Percentiles rank a stretch among this genome's conserved stretches.
These are phyloP conservation scores for Kernera saxatilis DNA, from an alignment of 345 rosid species.

Conservation along the genomic window DNA sequence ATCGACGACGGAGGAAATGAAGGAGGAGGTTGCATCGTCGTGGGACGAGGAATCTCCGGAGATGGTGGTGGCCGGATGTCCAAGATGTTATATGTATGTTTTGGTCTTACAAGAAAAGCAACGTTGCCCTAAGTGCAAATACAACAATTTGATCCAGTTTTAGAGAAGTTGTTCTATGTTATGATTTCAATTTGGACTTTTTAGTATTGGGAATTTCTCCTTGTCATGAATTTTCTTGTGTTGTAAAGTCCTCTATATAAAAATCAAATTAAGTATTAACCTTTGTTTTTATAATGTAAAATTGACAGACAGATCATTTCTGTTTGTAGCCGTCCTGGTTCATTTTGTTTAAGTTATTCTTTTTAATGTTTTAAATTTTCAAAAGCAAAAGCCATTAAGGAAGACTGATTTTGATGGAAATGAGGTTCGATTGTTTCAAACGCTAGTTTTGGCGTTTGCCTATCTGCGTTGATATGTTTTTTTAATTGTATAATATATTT, in stretches of 20 bases:
- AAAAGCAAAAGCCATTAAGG: neutral
- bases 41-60: neutral
- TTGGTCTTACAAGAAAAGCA: neutral
- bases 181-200: slow-evolving; percentile 3
- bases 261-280: neutral
- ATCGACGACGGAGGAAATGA: slow-evolving; percentile 20
- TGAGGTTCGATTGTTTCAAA: neutral
- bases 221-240: neutral
- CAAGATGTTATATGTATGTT: slow-evolving; percentile 4
- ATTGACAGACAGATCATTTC: neutral
- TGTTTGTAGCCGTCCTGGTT: slow-evolving; percentile 3
- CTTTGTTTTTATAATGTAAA: neutral
- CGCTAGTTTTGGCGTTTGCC: neutral
- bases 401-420: neutral
- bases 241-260: neutral
- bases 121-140: slow-evolving; percentile 18
- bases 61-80: slow-evolving; percentile 17
- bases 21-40: slow-evolving; percentile 30
- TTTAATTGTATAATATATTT: neutral
- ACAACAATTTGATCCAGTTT: neutral
- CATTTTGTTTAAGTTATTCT: neutral
- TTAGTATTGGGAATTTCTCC: neutral
- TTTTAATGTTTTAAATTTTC: neutral
- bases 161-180: neutral
- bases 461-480: neutral